Conservation (phyloP, 768 basidiomycete genomes). For the Hericium rajendrae region DNA sequence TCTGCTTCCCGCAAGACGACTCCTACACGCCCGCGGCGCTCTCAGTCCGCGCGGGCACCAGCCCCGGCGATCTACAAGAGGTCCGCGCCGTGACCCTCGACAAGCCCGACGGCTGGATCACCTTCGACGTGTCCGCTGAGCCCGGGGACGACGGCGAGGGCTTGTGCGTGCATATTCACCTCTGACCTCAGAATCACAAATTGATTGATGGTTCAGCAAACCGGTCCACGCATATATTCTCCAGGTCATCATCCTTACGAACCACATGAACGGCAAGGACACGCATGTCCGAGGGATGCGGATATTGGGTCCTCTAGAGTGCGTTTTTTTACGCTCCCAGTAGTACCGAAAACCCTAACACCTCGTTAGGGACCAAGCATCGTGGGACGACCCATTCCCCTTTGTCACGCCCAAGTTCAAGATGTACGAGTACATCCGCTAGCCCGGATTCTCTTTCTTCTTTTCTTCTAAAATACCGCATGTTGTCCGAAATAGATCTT, state of each 20-base stretch:
- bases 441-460: background rate
- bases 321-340: conserved; percentile 21
- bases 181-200: background rate
- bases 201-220: conserved; percentile 39
- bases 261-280: conserved; percentile 98
- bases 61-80: conserved; percentile 87
- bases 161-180: conserved; percentile 39
- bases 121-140: conserved; percentile 76
- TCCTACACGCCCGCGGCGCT: conserved; percentile 95
- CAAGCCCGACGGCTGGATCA: conserved; percentile 92
- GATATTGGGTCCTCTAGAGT: conserved; percentile 84
- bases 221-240: conserved; percentile 84
- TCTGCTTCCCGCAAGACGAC: conserved; percentile 79
- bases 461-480: background rate
- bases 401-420: conserved; percentile 13
- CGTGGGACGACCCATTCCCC: conserved; percentile 16
- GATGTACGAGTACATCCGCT: conserved; percentile 15
- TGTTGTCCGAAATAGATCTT: background rate
- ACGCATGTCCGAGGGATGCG: conserved; percentile 91
- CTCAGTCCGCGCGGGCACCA: conserved; percentile 86
- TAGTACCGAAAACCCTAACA: background rate
- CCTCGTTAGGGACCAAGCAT: conserved; percentile 23
- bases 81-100: conserved; percentile 76
- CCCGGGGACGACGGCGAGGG: conserved; percentile 71
- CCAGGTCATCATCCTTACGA: conserved; percentile 82